Evolutionary conservation across 2,329 filamentous ascomycete genomes (phyloP), one percentile per base, ranked within the genome.

Genomic region (Drechslera avenae): DNA sequence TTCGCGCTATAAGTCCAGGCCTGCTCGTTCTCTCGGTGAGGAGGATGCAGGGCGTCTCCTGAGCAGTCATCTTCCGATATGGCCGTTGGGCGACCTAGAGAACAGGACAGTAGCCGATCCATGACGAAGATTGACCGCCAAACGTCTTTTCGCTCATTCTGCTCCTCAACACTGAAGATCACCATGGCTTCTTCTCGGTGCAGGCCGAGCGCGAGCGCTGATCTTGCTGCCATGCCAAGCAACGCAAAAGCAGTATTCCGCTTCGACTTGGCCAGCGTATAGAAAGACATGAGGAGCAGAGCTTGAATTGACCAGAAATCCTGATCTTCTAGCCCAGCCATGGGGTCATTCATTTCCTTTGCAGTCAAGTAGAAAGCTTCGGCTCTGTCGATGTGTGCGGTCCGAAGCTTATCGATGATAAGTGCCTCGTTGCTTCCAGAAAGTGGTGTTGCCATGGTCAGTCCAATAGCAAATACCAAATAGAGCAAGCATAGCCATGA

Each of bases 301-400:
- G 84, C 83, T 62, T 88, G 85, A 39, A 88, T 79, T 10, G 83
- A 83, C 82, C 84, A 86, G 50, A 88, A 81, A 47, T 86, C 81
- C 17, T 81, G 82, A 60, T 86, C 82, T 61, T 87, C 84, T 39
- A 86, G 80, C 0, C 82, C 76, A 3, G 69, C 73, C 45, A 76
- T 67, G 7, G 76, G 77, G 46, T 79, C 77, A 30, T 73, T 74
- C 13, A 86, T 72, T 34, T 75, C 76, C 56, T 81, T 84, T 4
- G 85, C 85, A 54, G 80, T 83, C 13, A 79, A 73, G 61, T 85
- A 88, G 64, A 87, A 86, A 9, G 82, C 71, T 56, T 88, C 85
- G n/a, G 83, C 82, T 56, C 81, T 76, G 54, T 83, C 80, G 1
- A 76, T 66, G 23, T 77, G 73, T 28, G 79, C 76, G 4, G 71